Base-by-base conservation (phyloP, 2,329 filamentous ascomycete species). In the Diaporthe batatas region DNA sequence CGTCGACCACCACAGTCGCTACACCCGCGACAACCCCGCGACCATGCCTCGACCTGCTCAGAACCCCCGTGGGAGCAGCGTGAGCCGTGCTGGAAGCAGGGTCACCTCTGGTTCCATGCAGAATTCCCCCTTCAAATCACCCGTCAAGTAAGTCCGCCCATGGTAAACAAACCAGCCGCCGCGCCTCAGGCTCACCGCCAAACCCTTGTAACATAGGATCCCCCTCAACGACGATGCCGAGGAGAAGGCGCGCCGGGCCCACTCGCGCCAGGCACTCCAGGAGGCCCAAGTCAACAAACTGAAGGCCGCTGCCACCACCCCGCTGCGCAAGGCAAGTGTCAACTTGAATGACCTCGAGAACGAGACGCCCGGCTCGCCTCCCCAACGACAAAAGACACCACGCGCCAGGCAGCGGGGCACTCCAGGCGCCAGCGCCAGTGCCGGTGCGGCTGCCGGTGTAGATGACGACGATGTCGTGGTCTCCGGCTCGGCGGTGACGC, bases 161-260 rank as follows among this genome's bases (percentile, higher is more conserved):
- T 47, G 44, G 71, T 75, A 70, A 68, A 69, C 54, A 68, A 55
- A 51, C 44, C 53, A 29, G 16, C 47, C 16, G 34, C 23, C 42
- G 18, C 36, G 36, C 32, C n/a, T 14, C 34, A 53, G 21, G 42
- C 42, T 49, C 58, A 54, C 53, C 58, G 10, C 53, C 34, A 29
- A 21, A 25, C 34, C 51, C 39, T 42, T 42, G 58, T 78, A 6
- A 53, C 14, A 39, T 25, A 97, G 94, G 81, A 97, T 99, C 74
- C 95, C 96, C 47, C 90, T 99, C 75, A 98, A 98, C 85, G 96
- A 99, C 85, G 96, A 99, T 87, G 92, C 91, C 74, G 91, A 92
- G 78, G 96, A 99, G 84, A 98, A 97, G 83, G 95, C 95, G 64
- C 92, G 92, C 78, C 93, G 96, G 65, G 87, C 96, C 79, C 93